These are phyloP conservation scores for Halenospora varia DNA, from an alignment of 495 filamentous ascomycete genomes.

Conservation along the genomic window DNA sequence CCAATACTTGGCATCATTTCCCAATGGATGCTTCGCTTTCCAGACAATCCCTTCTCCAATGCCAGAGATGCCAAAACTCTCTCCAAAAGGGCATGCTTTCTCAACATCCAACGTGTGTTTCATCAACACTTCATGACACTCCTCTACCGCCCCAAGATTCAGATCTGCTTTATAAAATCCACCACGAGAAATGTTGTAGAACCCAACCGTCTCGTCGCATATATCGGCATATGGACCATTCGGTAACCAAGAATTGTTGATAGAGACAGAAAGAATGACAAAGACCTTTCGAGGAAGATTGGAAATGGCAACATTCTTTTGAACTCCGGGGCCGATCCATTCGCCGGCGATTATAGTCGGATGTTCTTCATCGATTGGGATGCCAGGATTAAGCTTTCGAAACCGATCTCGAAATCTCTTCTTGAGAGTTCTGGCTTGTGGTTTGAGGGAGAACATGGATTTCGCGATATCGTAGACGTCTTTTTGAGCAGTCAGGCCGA, in stretches of 20 bases:
- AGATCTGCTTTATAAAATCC: slow-evolving; percentile 23
- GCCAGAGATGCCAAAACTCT: slow-evolving; percentile 25
- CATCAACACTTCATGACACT: slow-evolving; percentile 15
- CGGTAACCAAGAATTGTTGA: slow-evolving; percentile 27
- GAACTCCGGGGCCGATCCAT: slow-evolving; percentile 32
- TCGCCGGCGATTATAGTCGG: slow-evolving; percentile 32
- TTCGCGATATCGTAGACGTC: slow-evolving; percentile 26
- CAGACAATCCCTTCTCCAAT: slow-evolving; percentile 36
- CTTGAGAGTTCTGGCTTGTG: slow-evolving; percentile 11
- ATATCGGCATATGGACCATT: slow-evolving; percentile 27
- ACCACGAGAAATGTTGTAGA: slow-evolving; percentile 33
- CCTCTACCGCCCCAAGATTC: slow-evolving; percentile 13
- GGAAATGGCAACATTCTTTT: slow-evolving; percentile 29
- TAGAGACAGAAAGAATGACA: slow-evolving; percentile 28
- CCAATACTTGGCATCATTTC: slow-evolving; percentile 26
- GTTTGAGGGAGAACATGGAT: neutral
- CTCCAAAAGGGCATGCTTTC: slow-evolving; percentile 29
- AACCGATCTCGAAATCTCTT: slow-evolving; percentile 14
- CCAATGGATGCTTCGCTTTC: slow-evolving; percentile 20
- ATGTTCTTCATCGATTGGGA: slow-evolving; percentile 9
- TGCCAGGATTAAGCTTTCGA: slow-evolving; percentile 18
- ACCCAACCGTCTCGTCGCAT: slow-evolving; percentile 14
- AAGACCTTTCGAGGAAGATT: slow-evolving; percentile 23
- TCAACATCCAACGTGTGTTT: slow-evolving; percentile 24
- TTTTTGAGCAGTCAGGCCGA: slow-evolving; percentile 11